Conservation (phyloP, 2,329 filamentous ascomycete genomes). For the Clathrospora elynae region DNA sequence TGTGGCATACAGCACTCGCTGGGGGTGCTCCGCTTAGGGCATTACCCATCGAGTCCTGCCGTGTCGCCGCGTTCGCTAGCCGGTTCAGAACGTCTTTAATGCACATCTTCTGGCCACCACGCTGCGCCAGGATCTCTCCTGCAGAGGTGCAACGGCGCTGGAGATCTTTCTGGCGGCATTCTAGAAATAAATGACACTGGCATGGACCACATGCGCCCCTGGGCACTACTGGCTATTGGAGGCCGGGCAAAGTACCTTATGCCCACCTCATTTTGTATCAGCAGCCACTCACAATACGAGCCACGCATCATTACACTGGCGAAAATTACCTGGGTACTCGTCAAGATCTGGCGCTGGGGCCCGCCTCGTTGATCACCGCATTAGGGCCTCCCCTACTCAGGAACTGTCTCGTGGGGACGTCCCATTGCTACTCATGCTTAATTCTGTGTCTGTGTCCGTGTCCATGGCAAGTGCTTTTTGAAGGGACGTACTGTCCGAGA, state of each 20-base stretch:
- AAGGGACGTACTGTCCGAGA: slow-evolving; percentile 46
- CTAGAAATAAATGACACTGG: slow-evolving; percentile 49
- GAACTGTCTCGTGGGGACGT: slow-evolving; percentile 52
- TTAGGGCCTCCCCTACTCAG: slow-evolving; percentile 52
- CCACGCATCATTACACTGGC: slow-evolving; percentile 44
- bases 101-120: slow-evolving; percentile 45
- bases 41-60: slow-evolving; percentile 37
- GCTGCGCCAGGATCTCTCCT: slow-evolving; percentile 44
- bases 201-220: slow-evolving; percentile 38
- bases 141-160: slow-evolving; percentile 48
- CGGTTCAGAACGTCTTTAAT: slow-evolving; percentile 41
- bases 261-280: slow-evolving; percentile 46
- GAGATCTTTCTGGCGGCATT: slow-evolving; percentile 50
- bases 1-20: slow-evolving; percentile 41
- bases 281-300: slow-evolving; percentile 50
- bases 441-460: slow-evolving; percentile 50
- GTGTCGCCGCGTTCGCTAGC: slow-evolving; percentile 37
- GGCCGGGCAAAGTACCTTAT: slow-evolving; percentile 40
- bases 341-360: slow-evolving; percentile 48
- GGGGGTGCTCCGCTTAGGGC: slow-evolving; percentile 44
- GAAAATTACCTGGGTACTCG: slow-evolving; percentile 45
- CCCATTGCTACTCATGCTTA: slow-evolving; percentile 48
- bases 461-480: slow-evolving; percentile 50
- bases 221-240: slow-evolving; percentile 33
- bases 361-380: slow-evolving; percentile 51